Conservation (phyloP, 2,329 filamentous ascomycete species). For the Aureobasidium musti region DNA sequence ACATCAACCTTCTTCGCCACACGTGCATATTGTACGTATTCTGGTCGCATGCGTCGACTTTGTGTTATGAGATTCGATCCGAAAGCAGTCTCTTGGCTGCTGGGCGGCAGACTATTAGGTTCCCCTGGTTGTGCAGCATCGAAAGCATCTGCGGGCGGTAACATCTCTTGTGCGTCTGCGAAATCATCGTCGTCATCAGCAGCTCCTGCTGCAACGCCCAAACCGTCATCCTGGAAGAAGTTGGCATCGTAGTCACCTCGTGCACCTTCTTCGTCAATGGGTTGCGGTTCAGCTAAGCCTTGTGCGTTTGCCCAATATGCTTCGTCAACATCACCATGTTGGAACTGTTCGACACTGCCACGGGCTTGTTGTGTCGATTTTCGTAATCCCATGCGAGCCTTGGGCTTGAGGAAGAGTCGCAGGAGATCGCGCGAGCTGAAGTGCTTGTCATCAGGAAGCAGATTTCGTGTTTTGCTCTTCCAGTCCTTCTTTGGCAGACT, state of each 20-base stretch:
- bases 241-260: constrained; percentile 91
- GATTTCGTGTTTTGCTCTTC: constrained; percentile 89
- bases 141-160: constrained; percentile 64
- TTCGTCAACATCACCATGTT: constrained; percentile 80
- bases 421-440: constrained; percentile 93
- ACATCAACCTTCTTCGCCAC: constrained; percentile 69
- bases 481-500: constrained; percentile 90
- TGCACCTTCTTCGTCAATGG: constrained; percentile 50
- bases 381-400: constrained; percentile 74
- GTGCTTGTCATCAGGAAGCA: constrained; percentile 96
- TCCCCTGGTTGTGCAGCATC: constrained; percentile 43
- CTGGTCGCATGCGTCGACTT: constrained; percentile 60
- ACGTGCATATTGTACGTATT: constrained; percentile 66
- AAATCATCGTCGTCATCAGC: constrained; percentile 74
- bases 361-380: constrained; percentile 53
- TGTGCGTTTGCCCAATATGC: constrained; percentile 86
- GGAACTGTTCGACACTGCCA: constrained; percentile 51
- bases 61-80: constrained; percentile 65
- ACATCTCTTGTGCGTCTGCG: constrained; percentile 76
- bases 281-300: constrained; percentile 44
- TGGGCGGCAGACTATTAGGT: constrained; percentile 43
- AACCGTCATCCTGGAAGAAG: constrained; percentile 89
- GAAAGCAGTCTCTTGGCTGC: constrained; percentile 57
- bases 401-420: constrained; percentile 91
- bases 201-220: constrained; percentile 66